Conservation (phyloP, 345 rosid species). For the Heritiera fomes region DNA sequence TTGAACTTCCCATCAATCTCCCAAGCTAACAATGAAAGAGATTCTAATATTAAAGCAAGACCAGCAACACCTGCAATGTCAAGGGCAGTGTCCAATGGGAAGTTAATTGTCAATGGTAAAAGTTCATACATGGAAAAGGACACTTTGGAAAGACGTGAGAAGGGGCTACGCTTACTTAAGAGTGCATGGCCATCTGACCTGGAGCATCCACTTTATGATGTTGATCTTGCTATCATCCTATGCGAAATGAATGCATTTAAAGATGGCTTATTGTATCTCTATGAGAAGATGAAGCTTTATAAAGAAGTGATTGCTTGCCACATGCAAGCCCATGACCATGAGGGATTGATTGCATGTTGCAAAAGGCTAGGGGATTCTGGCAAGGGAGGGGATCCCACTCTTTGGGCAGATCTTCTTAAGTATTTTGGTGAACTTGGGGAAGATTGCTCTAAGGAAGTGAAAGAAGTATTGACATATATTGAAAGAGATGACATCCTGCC, state of each 20-base stretch:
- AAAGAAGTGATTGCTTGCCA: conserved; percentile 98
- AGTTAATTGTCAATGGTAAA: conserved; percentile 36
- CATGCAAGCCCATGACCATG: conserved; percentile 95
- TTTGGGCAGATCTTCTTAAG: conserved; percentile 97
- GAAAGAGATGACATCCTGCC: conserved; percentile 96
- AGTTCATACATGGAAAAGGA: conserved; percentile 45
- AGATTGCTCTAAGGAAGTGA: conserved; percentile 97
- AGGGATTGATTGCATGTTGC: conserved; percentile 93
- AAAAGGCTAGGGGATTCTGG: conserved; percentile 91
- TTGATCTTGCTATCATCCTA: conserved; percentile 92
- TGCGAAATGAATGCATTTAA: conserved; percentile 93
- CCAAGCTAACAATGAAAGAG: conserved; percentile 51
- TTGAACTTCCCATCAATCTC: conserved; percentile 81
- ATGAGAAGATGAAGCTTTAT: conserved; percentile 94
- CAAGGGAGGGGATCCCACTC: conserved; percentile 91
- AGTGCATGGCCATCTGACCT: conserved; percentile 79
- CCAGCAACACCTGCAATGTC: conserved; percentile 36
- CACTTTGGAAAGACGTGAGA: conserved; percentile 57
- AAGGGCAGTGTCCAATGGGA: conserved; percentile 47
- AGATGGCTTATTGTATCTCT: conserved; percentile 83
- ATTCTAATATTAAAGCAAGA: conserved; percentile 43
- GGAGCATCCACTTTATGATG: conserved; percentile 94
- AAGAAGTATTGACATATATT: conserved; percentile 82
- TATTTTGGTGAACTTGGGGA: conserved; percentile 98
- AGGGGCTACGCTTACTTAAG: conserved; percentile 75